Conservation (phyloP, 2,329 filamentous ascomycete genomes). For the Stagonosporopsis cucurbitacearum region DNA sequence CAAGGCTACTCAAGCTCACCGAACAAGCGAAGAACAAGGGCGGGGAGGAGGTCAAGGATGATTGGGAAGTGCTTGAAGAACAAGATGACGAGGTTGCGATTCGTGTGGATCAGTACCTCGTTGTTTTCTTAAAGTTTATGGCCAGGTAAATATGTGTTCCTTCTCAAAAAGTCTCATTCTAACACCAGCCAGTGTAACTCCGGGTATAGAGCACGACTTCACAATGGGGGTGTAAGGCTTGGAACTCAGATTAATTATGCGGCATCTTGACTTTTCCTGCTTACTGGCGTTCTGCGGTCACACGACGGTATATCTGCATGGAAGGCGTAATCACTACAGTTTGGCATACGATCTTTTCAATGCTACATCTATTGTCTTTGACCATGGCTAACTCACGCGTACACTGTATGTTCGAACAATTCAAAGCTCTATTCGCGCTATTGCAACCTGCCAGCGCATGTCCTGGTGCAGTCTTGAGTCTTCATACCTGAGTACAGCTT, state of each 20-base stretch:
- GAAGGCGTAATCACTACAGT: constrained; percentile 3
- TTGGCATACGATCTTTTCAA: neutral
- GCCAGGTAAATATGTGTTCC: constrained; percentile 47
- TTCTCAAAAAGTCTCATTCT: constrained; percentile 58
- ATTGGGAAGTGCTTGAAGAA: constrained; percentile 68
- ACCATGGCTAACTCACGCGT: neutral
- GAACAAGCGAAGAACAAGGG: constrained; percentile 53
- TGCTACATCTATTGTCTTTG: neutral
- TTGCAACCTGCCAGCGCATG: neutral
- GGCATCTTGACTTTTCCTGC: neutral
- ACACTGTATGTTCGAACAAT: neutral
- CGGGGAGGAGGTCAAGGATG: constrained; percentile 52
- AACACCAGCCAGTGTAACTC: constrained; percentile 81
- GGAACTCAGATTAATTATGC: neutral
- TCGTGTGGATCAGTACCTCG: constrained; percentile 85
- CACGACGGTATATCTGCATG: neutral
- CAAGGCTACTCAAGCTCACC: constrained; percentile 68
- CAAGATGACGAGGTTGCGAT: constrained; percentile 79
- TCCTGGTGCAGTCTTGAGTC: neutral
- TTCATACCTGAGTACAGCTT: neutral
- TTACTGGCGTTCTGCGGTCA: neutral
- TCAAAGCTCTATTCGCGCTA: neutral
- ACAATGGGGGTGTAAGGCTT: constrained; percentile 82
- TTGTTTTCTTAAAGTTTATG: constrained; percentile 84
- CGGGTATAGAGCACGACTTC: constrained; percentile 96